Base-by-base conservation (phyloP, 257 asterid species). In the Misopates orontium region DNA sequence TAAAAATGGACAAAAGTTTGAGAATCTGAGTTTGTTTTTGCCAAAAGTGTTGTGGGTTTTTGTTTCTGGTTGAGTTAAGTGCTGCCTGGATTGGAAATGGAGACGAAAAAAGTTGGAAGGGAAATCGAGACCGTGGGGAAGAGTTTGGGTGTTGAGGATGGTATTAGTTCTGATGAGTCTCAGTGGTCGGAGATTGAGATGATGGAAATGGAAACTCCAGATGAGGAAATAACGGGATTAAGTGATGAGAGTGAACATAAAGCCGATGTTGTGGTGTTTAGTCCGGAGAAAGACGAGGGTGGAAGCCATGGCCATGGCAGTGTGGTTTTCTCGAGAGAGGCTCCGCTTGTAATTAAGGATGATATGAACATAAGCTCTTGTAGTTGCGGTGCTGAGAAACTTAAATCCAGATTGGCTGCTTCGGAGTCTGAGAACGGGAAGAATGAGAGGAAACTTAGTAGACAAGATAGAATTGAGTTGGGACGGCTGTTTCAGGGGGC, bases 401-500 rank as follows among this genome's bases (percentile, higher is more conserved):
- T 82, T 55, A 84, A 93, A 66, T 77, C 90, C 40, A 77, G 96
- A 72, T 67, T 87, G 76, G 83, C 77, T 60, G 76, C 84, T 67
- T 78, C 86, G 60, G 89, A 84, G 51, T 73, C 82, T 13, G 87
- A 83, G 74, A 69, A 78, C n/a, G 90, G 86, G 28, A 90, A 84
- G 71, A 76, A 78, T 60, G 94, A 82, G 67, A 86, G 79, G 83
- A 93, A 84, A 87, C 95, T 87, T 50, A 90, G 91, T 69, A 84
- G 96, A 41, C 96, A 84, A 62, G 96, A 90, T 70, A 86, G 99
- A 72, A 85, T 88, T 17, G 99, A 93, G 78, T 64, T 91, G 69
- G 96, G 96, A 11, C 84, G 96, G 55, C 63, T 94, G 81, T 94
- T 94, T 79, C 96, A 94, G 72, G 92, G 95, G 25, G 95, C 97